Percentiles rank a stretch among this genome's conserved stretches.
These are phyloP conservation scores for Diospyros lotus DNA, from an alignment of 148 eudicot species.

Conservation along the genomic window DNA sequence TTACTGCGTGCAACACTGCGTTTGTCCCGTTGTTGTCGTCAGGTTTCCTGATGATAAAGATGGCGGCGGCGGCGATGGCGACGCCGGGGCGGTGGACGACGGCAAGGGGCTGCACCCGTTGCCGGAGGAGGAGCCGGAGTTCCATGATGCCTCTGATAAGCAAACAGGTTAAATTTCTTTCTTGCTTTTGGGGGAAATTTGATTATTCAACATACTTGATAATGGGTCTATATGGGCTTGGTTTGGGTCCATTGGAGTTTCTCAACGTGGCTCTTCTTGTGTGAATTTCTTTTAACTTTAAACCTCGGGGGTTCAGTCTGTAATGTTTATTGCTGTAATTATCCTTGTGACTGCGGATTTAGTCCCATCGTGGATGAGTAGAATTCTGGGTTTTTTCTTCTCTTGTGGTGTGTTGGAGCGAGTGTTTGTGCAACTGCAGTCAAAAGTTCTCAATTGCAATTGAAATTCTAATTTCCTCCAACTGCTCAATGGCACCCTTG, in stretches of 20 bases:
- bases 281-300: background rate
- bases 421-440: too few species aligned
- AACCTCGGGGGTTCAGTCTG: background rate
- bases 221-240: too few species aligned
- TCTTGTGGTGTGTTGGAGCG: too few species aligned
- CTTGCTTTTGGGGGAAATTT: too few species aligned
- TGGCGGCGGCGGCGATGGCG: slow-evolving; percentile 1
- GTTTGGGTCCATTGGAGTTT: too few species aligned
- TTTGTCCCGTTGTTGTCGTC: background rate
- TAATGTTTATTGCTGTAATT: background rate
- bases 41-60: background rate
- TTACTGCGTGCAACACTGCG: background rate
- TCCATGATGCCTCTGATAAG: slow-evolving; percentile 38
- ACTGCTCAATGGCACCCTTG: too few species aligned
- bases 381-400: too few species aligned
- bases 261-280: too few species aligned
- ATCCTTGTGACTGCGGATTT: background rate
- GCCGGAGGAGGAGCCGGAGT: slow-evolving; percentile 36
- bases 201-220: too few species aligned
- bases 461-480: too few species aligned
- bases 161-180: slow-evolving; percentile 22
- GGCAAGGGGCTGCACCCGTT: slow-evolving; percentile 15
- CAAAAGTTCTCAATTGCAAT: too few species aligned
- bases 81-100: background rate
- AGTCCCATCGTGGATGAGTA: too few species aligned